A percentile compares a stretch with the other conserved stretches of the same genome.
These are phyloP conservation scores for Trypanosoma scelopori DNA, from an alignment of 208 protist species.

Conservation along the genomic window DNA sequence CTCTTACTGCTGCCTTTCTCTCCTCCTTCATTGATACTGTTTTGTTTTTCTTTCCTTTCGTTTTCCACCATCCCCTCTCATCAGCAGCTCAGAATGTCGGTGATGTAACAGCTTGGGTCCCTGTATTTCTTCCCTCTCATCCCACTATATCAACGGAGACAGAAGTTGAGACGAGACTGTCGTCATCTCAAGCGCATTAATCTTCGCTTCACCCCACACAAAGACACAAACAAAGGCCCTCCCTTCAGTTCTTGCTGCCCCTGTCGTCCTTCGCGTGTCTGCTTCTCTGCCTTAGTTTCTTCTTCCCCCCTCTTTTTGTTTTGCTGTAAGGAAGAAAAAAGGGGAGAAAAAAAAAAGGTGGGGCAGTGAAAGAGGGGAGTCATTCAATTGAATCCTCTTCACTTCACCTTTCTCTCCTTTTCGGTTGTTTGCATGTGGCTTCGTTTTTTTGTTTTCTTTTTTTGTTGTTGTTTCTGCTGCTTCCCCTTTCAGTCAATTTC, in stretches of 20 bases:
- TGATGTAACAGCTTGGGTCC: neutral
- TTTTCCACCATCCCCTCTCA: neutral
- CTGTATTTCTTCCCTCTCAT: neutral
- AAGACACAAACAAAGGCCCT: no score
- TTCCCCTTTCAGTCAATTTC: slow-evolving; percentile 9
- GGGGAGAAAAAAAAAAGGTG: no score
- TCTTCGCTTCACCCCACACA: no score
- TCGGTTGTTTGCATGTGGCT: slow-evolving; percentile 27
- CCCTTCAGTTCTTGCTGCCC: neutral
- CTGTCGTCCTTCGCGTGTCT: neutral
- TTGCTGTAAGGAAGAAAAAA: neutral
- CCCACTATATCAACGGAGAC: no score
- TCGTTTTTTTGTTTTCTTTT: slow-evolving; percentile 25
- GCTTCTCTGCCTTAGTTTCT: neutral
- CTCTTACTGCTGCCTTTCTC: no score
- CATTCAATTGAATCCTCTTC: neutral
- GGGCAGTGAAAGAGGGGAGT: no score
- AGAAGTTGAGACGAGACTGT: no score
- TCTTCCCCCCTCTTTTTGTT: slow-evolving; percentile 1
- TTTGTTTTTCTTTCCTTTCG: neutral
- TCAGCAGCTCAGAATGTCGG: no score
- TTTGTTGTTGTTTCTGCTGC: slow-evolving; percentile 9
- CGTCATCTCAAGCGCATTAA: no score
- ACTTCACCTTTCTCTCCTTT: slow-evolving; percentile 34
- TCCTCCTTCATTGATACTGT: no score